Evolutionary conservation across 2,329 filamentous ascomycete genomes (phyloP).

Genomic region (Claviceps monticola): DNA sequence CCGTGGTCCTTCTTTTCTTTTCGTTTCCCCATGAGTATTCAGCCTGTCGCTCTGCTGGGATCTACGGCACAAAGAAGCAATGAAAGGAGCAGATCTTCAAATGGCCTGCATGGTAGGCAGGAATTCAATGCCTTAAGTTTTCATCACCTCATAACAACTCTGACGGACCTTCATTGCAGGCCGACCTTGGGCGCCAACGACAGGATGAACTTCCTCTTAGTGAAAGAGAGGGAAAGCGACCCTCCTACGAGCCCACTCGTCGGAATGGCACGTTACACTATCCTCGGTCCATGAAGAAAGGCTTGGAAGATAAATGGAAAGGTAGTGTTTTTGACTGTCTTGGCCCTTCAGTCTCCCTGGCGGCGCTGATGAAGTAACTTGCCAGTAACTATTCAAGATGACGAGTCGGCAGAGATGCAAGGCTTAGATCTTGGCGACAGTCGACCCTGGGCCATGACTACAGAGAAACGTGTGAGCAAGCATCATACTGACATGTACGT

Average conservation of each 20-base stretch:
- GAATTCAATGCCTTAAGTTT: neutral
- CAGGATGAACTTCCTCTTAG: slow-evolving; percentile 13
- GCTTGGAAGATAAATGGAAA: slow-evolving; percentile 9
- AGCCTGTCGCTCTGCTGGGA: too few relatives aligned
- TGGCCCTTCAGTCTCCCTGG: neutral
- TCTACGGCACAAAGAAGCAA: neutral
- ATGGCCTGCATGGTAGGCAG: slow-evolving; percentile 5
- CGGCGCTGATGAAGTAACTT: neutral
- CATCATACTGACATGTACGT: slow-evolving; percentile 7
- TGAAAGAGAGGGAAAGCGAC: slow-evolving; percentile 5
- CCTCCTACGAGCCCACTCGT: slow-evolving; percentile 7
- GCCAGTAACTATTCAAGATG: slow-evolving; percentile 10
- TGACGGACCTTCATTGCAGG: slow-evolving; percentile 6
- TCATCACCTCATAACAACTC: neutral
- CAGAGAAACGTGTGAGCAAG: slow-evolving; percentile 3
- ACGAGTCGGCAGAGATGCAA: slow-evolving; percentile 11
- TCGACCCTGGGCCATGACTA: slow-evolving; percentile 11
- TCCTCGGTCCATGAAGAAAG: slow-evolving; percentile 5
- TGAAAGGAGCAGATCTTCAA: neutral
- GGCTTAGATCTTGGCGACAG: slow-evolving; percentile 10
- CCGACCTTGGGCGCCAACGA: slow-evolving; percentile 11
- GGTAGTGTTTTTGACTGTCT: slow-evolving; percentile 4
- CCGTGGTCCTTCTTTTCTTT: too few relatives aligned
- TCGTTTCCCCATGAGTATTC: too few relatives aligned
- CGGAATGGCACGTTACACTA: slow-evolving; percentile 6